Evolutionary conservation across 305 asterid genomes (phyloP).

Genomic region (Petunia hybrid): DNA sequence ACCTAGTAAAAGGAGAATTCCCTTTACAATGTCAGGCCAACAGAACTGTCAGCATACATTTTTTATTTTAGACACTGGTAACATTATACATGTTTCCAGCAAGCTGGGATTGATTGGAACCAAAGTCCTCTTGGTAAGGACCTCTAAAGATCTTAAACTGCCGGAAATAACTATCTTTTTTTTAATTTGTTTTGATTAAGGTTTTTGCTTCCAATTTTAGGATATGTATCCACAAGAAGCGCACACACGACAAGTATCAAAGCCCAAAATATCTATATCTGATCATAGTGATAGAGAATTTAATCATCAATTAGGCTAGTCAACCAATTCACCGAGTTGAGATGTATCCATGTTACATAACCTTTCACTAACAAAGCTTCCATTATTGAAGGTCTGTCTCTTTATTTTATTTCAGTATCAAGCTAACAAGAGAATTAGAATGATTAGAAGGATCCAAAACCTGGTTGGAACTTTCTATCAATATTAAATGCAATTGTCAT

Average conservation of each 20-base stretch:
- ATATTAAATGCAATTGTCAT: not conserved
- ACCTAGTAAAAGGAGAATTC: too few relatives aligned
- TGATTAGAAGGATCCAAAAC: not conserved
- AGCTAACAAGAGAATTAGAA: not conserved
- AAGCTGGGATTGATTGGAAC: too few relatives aligned
- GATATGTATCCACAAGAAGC: not conserved
- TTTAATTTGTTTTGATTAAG: not conserved
- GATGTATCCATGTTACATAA: not conserved
- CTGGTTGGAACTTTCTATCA: not conserved
- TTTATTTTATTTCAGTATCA: not conserved
- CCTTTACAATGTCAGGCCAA: too few relatives aligned
- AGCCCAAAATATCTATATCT: not conserved
- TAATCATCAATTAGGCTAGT: constrained; percentile 1
- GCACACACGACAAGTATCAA: constrained; percentile 21
- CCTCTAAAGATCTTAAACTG: not conserved
- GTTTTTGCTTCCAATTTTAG: not conserved
- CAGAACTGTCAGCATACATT: too few relatives aligned
- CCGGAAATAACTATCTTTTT: not conserved
- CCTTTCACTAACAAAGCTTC: not conserved
- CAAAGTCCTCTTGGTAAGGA: not conserved
- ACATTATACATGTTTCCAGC: too few relatives aligned
- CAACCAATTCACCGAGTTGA: not conserved
- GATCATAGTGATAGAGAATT: not conserved
- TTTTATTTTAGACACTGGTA: too few relatives aligned
- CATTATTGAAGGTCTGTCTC: not conserved